phyloP scores from a whole-genome alignment of 768 basidiomycete genomes.

The Boletus subparvulus region DNA sequence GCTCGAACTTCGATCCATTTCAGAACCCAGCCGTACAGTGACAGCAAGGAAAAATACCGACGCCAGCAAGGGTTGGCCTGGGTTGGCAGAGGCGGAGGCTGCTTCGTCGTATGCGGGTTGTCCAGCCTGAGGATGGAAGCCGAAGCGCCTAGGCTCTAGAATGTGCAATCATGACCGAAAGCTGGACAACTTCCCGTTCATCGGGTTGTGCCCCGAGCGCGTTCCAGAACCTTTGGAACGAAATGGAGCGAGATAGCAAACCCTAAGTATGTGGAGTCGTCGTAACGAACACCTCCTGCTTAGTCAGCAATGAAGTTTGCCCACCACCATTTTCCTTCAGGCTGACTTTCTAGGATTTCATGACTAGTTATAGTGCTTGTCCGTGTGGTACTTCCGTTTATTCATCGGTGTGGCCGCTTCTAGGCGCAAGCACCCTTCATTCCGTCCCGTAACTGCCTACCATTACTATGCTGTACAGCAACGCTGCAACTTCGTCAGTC shows the following conservation, averaged over 20 bases:
- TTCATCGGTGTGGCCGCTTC: neutral
- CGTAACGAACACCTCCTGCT: conserved; percentile 8
- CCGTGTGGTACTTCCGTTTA: neutral
- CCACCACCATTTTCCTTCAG: conserved; percentile 2
- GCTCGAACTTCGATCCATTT: conserved; percentile 6
- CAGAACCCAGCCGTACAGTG: neutral
- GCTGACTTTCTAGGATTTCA: conserved; percentile 19
- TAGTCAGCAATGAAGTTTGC: conserved; percentile 19
- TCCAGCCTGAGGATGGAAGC: conserved; percentile 8
- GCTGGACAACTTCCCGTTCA: neutral
- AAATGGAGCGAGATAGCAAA: neutral
- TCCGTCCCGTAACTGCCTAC: conserved; percentile 10
- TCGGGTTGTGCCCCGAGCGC: neutral
- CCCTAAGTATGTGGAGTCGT: neutral
- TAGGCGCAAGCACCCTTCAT: conserved; percentile 13
- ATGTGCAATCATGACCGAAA: neutral
- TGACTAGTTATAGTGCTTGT: neutral
- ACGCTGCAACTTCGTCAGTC: too few relatives aligned
- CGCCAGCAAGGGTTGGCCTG: neutral
- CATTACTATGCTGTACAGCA: neutral
- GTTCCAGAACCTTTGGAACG: neutral
- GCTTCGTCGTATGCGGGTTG: neutral
- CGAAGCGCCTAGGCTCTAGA: neutral
- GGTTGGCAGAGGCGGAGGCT: neutral
- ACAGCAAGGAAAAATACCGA: neutral